These are phyloP conservation scores for Nidula niveotomentosa DNA, from an alignment of 1,284 basidiomycete species.

Conservation along the genomic window DNA sequence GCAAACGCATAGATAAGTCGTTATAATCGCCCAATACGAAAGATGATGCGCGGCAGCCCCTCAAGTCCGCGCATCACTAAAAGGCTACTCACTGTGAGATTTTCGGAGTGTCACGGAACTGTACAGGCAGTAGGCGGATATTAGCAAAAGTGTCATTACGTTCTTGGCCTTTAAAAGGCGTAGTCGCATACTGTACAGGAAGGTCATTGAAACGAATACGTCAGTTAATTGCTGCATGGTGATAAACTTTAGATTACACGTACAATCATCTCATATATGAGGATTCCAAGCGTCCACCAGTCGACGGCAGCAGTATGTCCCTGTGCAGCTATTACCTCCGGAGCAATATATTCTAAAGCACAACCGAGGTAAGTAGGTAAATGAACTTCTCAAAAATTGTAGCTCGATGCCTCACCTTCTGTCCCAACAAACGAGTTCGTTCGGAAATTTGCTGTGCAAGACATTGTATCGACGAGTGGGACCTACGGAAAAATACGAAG, in stretches of 20 bases:
- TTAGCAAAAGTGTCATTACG: constrained; percentile 97
- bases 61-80: constrained; percentile 29
- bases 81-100: constrained; percentile 71
- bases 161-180: constrained; percentile 97
- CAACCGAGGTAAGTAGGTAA: constrained; percentile 1
- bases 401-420: constrained; percentile 64
- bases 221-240: constrained; percentile 24
- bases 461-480: constrained; percentile 94
- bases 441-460: constrained; percentile 96
- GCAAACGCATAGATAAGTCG: constrained; percentile 17
- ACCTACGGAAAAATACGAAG: constrained; percentile 44
- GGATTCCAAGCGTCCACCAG: constrained; percentile 99
- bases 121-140: constrained; percentile 86
- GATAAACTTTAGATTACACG: constrained; percentile 42
- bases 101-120: constrained; percentile 86
- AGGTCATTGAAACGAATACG: constrained; percentile 24
- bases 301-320: constrained; percentile 99
- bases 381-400: constrained; percentile 23
- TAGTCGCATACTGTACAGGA: constrained; percentile 82
- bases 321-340: constrained; percentile 97
- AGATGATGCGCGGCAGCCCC: constrained; percentile 20
- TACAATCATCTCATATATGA: constrained; percentile 99
- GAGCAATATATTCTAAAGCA: constrained; percentile 91
- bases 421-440: constrained; percentile 99
- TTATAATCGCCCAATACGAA: constrained; percentile 14